phyloP scores from a whole-genome alignment of 2,329 filamentous ascomycete genomes.

The Aureobasidium namibiae region DNA sequence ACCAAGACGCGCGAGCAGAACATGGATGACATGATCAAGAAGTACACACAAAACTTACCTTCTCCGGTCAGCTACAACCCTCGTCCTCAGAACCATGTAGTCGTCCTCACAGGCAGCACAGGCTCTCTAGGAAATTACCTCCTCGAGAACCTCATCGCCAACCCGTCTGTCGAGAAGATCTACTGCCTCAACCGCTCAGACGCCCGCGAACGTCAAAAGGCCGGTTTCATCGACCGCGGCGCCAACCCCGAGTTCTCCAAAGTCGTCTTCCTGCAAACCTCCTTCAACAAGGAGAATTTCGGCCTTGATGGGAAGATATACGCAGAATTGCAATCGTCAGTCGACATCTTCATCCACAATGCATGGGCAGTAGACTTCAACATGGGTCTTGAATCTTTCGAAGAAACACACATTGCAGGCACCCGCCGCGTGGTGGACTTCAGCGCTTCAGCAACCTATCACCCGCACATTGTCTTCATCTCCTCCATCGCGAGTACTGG shows the following conservation, averaged over 20 bases:
- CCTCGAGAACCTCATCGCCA: constrained; percentile 23
- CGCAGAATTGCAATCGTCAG: constrained; percentile 16
- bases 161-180: constrained; percentile 21
- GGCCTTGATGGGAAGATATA: constrained; percentile 21
- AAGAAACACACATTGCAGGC: constrained; percentile 24
- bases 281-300: constrained; percentile 20
- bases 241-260: constrained; percentile 20
- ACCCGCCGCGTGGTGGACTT: constrained; percentile 23
- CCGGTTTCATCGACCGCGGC: constrained; percentile 19
- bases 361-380: constrained; percentile 35
- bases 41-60: constrained; percentile 22
- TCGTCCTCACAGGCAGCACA: constrained; percentile 30
- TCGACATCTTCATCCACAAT: constrained; percentile 29
- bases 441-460: constrained; percentile 18
- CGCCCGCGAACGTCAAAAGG: constrained; percentile 18
- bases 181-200: constrained; percentile 25
- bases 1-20: constrained; percentile 16
- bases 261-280: constrained; percentile 20
- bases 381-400: constrained; percentile 24
- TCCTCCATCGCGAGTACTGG: constrained; percentile 31
- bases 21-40: constrained; percentile 24
- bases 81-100: constrained; percentile 16
- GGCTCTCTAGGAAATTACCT: constrained; percentile 29
- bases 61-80: not conserved
- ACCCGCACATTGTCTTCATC: constrained; percentile 29